Conservation (phyloP, 768 basidiomycete genomes). For the Phaeotremella skinneri region DNA sequence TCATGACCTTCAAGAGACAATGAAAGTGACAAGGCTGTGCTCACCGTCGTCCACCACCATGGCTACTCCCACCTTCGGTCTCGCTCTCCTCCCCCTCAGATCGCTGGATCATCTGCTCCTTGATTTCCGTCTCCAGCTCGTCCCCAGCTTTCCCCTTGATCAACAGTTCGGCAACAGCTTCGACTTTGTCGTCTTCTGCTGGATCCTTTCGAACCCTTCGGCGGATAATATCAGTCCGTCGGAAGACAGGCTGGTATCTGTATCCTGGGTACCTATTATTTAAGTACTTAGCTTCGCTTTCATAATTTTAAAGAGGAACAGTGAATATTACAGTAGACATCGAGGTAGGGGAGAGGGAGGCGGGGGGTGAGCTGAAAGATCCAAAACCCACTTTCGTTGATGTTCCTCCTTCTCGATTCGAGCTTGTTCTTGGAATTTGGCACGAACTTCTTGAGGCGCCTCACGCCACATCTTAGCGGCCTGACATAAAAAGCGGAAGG, state of each 20-base stretch:
- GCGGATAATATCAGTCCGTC: constrained; percentile 49
- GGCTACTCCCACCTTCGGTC: constrained; percentile 20
- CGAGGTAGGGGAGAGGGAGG: no score
- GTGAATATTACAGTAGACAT: no score
- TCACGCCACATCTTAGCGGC: constrained; percentile 52
- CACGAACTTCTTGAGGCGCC: constrained; percentile 47
- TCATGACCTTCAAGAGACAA: not conserved
- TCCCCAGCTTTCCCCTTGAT: constrained; percentile 49
- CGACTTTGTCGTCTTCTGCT: constrained; percentile 50
- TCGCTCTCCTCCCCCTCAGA: constrained; percentile 24
- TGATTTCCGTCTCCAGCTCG: constrained; percentile 47
- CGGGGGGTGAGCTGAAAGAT: no score
- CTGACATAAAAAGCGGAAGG: constrained; percentile 10
- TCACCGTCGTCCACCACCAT: constrained; percentile 31
- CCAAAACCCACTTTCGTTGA: constrained; percentile 34
- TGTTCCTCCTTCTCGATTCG: constrained; percentile 52
- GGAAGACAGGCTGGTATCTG: constrained; percentile 49
- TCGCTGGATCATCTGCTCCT: constrained; percentile 36
- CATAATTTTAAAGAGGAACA: not conserved
- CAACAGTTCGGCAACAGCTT: constrained; percentile 50
- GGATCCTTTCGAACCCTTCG: constrained; percentile 50
- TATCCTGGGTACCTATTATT: constrained; percentile 48
- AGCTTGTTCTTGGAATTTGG: constrained; percentile 48
- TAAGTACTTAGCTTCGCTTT: not conserved
- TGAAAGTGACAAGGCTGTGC: not conserved